Evolutionary conservation across 1,284 basidiomycete genomes (phyloP).

Genomic region (Calocybe gambosa): DNA sequence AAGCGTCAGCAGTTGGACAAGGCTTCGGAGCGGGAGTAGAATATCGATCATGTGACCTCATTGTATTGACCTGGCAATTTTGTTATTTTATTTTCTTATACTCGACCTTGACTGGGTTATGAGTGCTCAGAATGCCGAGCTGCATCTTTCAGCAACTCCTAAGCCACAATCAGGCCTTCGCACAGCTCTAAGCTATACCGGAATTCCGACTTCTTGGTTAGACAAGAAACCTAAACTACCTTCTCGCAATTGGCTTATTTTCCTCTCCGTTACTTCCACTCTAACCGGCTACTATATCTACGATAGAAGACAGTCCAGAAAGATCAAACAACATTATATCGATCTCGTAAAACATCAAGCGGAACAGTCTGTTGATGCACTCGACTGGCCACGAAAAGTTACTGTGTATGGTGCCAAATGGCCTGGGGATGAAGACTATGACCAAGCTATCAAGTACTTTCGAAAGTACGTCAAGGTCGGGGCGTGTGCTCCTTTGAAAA

Average conservation of each 20-base stretch:
- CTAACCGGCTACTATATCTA: constrained; percentile 75
- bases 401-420: constrained; percentile 86
- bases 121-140: constrained; percentile 17
- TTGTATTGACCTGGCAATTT: constrained; percentile 13
- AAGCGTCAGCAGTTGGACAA: constrained; percentile 71
- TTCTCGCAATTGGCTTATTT: constrained; percentile 92
- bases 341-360: constrained; percentile 76
- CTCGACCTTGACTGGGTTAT: constrained; percentile 12
- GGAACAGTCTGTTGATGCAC: constrained; percentile 58
- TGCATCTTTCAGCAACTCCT: constrained; percentile 6
- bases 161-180: constrained; percentile 37
- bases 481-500: constrained; percentile 17
- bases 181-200: constrained; percentile 54
- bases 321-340: constrained; percentile 74
- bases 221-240: constrained; percentile 76
- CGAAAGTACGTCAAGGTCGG: constrained; percentile 93
- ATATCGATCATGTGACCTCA: constrained; percentile 1
- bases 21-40: constrained; percentile 50
- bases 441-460: constrained; percentile 83
- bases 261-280: constrained; percentile 70
- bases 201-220: constrained; percentile 68
- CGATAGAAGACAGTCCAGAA: constrained; percentile 75
- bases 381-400: constrained; percentile 76
- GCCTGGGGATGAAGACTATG: constrained; percentile 92
- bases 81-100: not conserved